These are phyloP conservation scores for Chalciporus sp. DNA, from an alignment of 1,284 basidiomycete species.

Conservation along the genomic window DNA sequence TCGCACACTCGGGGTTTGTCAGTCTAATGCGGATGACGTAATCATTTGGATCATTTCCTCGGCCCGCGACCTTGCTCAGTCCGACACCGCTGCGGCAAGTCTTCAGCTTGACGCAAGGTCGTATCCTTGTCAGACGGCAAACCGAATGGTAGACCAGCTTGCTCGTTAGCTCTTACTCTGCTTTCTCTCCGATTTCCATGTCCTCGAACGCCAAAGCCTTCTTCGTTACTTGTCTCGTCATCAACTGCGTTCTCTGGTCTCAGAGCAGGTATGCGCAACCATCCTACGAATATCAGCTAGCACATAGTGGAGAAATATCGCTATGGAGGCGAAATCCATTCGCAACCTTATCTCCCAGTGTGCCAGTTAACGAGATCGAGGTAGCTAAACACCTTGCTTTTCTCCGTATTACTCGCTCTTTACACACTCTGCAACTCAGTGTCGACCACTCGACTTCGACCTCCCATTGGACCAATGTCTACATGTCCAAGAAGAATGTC, in stretches of 20 bases:
- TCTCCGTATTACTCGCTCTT: neutral
- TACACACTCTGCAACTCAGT: constrained; percentile 41
- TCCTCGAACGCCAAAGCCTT: constrained; percentile 46
- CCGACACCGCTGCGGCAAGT: neutral
- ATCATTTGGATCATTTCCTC: neutral
- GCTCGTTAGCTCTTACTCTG: constrained; percentile 3
- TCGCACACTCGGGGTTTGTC: neutral
- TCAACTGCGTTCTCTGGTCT: constrained; percentile 67
- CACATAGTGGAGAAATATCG: neutral
- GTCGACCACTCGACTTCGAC: constrained; percentile 59
- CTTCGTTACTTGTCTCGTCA: constrained; percentile 51
- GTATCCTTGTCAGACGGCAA: neutral
- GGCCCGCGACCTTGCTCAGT: too few species aligned
- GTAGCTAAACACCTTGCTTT: constrained; percentile 1
- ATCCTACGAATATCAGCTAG: constrained; percentile 21
- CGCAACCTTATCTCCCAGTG: neutral
- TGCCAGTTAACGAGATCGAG: constrained; percentile 10
- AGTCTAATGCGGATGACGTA: constrained; percentile 7
- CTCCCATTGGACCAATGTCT: constrained; percentile 58
- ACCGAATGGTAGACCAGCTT: constrained; percentile 5
- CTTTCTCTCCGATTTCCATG: constrained; percentile 30
- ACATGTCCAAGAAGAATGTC: constrained; percentile 59
- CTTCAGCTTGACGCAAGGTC: neutral
- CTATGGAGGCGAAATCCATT: constrained; percentile 13
- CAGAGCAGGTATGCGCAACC: constrained; percentile 56